Base-by-base conservation (phyloP, 192 early-diverging fungal species). In the Piromyces sp. region DNA sequence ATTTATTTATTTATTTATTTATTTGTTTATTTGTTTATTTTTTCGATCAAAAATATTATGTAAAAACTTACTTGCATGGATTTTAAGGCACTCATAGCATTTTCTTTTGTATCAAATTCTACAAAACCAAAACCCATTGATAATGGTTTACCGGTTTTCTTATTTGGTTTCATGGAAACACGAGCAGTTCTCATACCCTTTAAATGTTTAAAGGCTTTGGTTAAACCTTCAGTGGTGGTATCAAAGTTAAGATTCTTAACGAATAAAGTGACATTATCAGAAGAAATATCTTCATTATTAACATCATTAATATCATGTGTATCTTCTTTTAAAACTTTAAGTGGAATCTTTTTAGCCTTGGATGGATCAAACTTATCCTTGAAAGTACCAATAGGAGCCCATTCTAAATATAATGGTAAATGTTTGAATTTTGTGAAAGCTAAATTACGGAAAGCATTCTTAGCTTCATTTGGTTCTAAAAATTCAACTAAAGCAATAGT, bases 101-200 rank as follows among this genome's bases (percentile, higher is more conserved):
- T 91, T 58, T 95, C 92, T 82, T 94, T 92, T 40, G 82, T 88
- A 78, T 88, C 87, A 88, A 96, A 99, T 89, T 99, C 96, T 79
- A 96, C 89, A 87, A 99, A 99, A 80, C 97, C 97, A 87, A 97
- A 99, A 40, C 97, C 97, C 95, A 97, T 97, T 51, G 94, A 95
- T 82, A 95, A 84, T n/a, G 89, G 90, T 78, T 88, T 88, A 17
- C 90, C 92, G 26, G 92, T 92, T 90, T 97, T 97, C 78, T 93
- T 87, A 83, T 97, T 95, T 79, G 90, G 91, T 84, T 97, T 97
- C 81, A 91, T 92, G 29, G 94, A 91, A 58, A 99, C 92, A 68
- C 91, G 87, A n/a, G 92, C 93, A 29, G 92, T 93, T 36, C 93
- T 87, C 83, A 96, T 89, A 11, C 95, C 95, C n/a, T 90, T 89